Evolutionary conservation across 2,329 filamentous ascomycete genomes (phyloP).

Genomic region (Xylariaceae sp.): DNA sequence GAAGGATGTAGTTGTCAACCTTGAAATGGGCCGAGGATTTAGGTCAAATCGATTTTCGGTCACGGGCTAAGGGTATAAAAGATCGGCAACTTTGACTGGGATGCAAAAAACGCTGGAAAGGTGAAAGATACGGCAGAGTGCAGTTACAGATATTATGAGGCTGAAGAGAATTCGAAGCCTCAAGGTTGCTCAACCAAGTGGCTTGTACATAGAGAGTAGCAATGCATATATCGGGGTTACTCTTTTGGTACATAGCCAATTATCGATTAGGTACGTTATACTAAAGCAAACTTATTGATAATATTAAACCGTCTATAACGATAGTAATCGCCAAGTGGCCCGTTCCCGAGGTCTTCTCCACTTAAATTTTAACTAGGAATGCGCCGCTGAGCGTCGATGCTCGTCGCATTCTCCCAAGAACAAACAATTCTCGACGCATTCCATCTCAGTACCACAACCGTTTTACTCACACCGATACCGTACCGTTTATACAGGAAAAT

Average conservation of each 20-base stretch:
- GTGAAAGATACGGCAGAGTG: not conserved
- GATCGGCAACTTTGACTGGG: not conserved
- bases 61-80: not conserved
- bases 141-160: constrained; percentile 31
- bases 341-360: constrained; percentile 4
- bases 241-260: rapidly evolving
- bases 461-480: not conserved
- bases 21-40: not conserved
- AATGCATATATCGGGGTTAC: not conserved
- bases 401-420: constrained; percentile 4
- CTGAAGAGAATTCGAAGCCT: constrained; percentile 30
- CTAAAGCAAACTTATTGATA: no score
- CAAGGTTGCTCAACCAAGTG: not conserved
- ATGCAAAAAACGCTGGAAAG: not conserved
- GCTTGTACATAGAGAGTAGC: not conserved
- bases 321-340: not conserved
- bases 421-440: not conserved
- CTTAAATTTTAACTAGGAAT: constrained; percentile 10
- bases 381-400: not conserved
- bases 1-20: not conserved
- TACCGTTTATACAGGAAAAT: not conserved
- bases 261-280: constrained; percentile 3
- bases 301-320: not conserved
- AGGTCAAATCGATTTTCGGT: not conserved
- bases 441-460: no score